phyloP scores from a whole-genome alignment of 345 rosid genomes.

The Heritiera littoralis region DNA sequence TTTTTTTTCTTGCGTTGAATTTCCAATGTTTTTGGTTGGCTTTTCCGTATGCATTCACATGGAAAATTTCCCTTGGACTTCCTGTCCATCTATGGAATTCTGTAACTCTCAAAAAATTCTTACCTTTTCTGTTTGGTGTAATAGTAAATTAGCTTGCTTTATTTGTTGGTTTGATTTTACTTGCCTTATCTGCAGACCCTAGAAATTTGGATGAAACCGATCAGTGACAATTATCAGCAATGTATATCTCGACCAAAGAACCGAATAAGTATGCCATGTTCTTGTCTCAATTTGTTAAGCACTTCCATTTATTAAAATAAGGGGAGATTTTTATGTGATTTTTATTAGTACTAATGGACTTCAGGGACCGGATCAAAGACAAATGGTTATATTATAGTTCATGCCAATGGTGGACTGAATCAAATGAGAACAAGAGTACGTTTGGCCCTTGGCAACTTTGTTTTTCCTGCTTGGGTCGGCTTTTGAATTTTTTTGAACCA shows the following conservation, averaged over 20 bases:
- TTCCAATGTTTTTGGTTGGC: background rate
- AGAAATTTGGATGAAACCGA: slow-evolving; percentile 91
- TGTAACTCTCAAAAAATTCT: background rate
- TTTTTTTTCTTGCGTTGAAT: slow-evolving; percentile 21
- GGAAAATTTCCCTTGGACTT: slow-evolving; percentile 11
- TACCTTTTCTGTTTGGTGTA: background rate
- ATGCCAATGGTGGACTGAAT: slow-evolving; percentile 97
- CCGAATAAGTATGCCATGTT: slow-evolving; percentile 46
- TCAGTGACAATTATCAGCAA: slow-evolving; percentile 54
- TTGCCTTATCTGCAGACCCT: slow-evolving; percentile 50
- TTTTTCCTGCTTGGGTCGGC: background rate
- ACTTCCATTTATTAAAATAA: background rate
- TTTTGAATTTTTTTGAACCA: background rate
- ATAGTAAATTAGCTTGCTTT: background rate
- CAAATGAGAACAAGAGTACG: slow-evolving; percentile 99
- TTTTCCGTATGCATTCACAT: slow-evolving; percentile 5
- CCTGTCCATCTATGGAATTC: background rate
- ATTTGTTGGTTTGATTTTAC: background rate
- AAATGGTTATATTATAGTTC: slow-evolving; percentile 86
- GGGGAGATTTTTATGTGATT: background rate
- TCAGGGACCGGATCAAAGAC: slow-evolving; percentile 44
- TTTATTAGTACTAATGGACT: slow-evolving; percentile 4
- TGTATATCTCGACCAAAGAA: slow-evolving; percentile 70
- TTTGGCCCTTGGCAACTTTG: background rate
- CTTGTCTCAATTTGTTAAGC: background rate